Percentiles rank a stretch among this genome's conserved stretches.
Conservation (phyloP, 106 monocot genomes). For the Phalaenopsis equestris region DNA sequence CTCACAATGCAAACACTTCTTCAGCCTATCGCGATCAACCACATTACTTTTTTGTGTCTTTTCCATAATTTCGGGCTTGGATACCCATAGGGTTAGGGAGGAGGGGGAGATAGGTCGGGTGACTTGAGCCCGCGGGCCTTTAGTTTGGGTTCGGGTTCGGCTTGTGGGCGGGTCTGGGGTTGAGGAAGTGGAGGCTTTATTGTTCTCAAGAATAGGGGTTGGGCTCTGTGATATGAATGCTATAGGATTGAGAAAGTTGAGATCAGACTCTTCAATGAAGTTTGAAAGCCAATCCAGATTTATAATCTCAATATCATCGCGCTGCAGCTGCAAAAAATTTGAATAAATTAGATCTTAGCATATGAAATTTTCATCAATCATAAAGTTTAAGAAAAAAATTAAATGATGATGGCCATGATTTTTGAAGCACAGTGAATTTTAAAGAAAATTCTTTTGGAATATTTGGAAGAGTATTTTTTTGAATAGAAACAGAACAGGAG, state of each 20-base stretch:
- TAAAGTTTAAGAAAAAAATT: not conserved
- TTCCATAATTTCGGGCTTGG: not conserved
- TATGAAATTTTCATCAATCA: not conserved
- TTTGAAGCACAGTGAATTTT: no score
- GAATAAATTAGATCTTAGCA: not conserved
- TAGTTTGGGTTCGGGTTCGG: slow-evolving; percentile 8
- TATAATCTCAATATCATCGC: slow-evolving; percentile 1
- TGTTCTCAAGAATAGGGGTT: slow-evolving; percentile 3
- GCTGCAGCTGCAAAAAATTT: slow-evolving; percentile 7
- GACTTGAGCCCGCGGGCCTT: slow-evolving; percentile 8
- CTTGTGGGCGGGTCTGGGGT: not conserved
- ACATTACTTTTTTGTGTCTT: not conserved
- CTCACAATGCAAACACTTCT: slow-evolving; percentile 31
- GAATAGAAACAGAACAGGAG: not conserved
- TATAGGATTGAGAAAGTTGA: not conserved
- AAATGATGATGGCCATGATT: no score
- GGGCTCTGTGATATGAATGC: slow-evolving; percentile 6
- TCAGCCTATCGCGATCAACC: no score
- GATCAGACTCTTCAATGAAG: slow-evolving; percentile 10
- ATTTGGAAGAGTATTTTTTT: not conserved
- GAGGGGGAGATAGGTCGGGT: not conserved
- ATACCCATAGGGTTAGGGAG: not conserved
- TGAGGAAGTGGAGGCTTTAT: not conserved
- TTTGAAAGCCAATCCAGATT: slow-evolving; percentile 10
- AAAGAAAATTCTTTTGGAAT: no score